These are phyloP conservation scores for Termitomyces sp. DNA, from an alignment of 768 basidiomycete species.

Conservation along the genomic window DNA sequence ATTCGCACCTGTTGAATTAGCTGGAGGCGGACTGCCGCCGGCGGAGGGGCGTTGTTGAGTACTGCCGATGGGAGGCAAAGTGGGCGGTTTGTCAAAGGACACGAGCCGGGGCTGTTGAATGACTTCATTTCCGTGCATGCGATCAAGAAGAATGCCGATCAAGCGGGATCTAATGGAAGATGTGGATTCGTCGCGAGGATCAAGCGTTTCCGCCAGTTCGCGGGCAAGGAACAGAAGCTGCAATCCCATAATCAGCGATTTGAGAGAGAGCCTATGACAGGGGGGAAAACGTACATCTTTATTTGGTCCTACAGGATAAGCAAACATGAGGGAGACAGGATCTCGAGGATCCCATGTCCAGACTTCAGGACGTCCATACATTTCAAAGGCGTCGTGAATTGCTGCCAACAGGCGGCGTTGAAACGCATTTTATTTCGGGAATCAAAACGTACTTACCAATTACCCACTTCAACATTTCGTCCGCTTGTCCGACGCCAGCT, in stretches of 20 bases:
- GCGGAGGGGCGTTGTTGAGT: slow-evolving; percentile 9
- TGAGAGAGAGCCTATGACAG: neutral
- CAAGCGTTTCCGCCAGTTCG: slow-evolving; percentile 72
- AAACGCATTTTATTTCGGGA: slow-evolving; percentile 1
- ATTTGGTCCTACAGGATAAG: slow-evolving; percentile 81
- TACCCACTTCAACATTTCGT: slow-evolving; percentile 89
- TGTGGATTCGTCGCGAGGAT: slow-evolving; percentile 75
- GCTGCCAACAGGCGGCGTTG: slow-evolving; percentile 32
- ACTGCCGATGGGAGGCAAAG: slow-evolving; percentile 29
- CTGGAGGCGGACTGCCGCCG: slow-evolving; percentile 4
- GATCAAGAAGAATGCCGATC: slow-evolving; percentile 54
- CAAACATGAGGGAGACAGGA: slow-evolving; percentile 83
- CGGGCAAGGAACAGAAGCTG: slow-evolving; percentile 87
- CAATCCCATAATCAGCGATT: slow-evolving; percentile 10
- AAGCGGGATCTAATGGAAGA: slow-evolving; percentile 61
- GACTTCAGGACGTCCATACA: slow-evolving; percentile 82
- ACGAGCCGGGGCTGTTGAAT: slow-evolving; percentile 8
- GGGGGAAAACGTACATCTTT: slow-evolving; percentile 60
- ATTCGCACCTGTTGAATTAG: slow-evolving; percentile 14
- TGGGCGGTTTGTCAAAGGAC: slow-evolving; percentile 25
- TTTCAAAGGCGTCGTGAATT: slow-evolving; percentile 78
- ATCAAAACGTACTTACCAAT: slow-evolving; percentile 51
- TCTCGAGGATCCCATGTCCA: slow-evolving; percentile 93
- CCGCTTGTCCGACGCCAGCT: slow-evolving; percentile 52
- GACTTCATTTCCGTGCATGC: slow-evolving; percentile 44